A percentile compares a stretch with the other conserved stretches of the same genome.
phyloP scores from a whole-genome alignment of 768 basidiomycete species.

The Plicaturopsis crispa region DNA sequence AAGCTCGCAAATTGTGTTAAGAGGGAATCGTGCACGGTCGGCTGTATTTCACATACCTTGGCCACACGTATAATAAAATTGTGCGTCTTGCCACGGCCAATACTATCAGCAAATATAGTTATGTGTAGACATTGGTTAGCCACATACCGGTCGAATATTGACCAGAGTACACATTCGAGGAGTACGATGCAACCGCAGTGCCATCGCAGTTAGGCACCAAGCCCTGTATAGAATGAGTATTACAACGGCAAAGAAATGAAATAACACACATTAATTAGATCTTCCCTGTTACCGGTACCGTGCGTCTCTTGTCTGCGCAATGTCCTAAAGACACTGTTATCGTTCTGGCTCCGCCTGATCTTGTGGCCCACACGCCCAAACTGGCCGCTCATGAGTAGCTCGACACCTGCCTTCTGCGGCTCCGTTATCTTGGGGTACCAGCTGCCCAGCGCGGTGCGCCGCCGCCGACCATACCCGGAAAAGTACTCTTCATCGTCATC shows the following conservation, averaged over 20 bases:
- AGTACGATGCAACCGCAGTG: conserved; percentile 68
- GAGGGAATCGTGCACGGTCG: not conserved
- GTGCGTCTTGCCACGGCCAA: conserved; percentile 58
- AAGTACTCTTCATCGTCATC: conserved; percentile 24
- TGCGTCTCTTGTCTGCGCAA: conserved; percentile 25
- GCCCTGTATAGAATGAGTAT: conserved; percentile 32
- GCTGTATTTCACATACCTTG: conserved; percentile 45
- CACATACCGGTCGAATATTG: conserved; percentile 73
- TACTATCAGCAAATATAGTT: too few species aligned
- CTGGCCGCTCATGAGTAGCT: conserved; percentile 68
- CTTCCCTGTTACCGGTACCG: conserved; percentile 36
- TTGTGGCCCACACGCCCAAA: conserved; percentile 64
- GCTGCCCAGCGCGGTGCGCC: conserved; percentile 15
- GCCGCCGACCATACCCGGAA: conserved; percentile 4
- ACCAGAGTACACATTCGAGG: conserved; percentile 74
- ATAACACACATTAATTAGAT: conserved; percentile 42
- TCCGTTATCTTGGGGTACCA: conserved; percentile 39
- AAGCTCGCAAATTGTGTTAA: conserved; percentile 7
- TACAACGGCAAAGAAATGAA: not conserved
- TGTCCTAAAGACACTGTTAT: conserved; percentile 39
- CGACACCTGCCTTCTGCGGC: conserved; percentile 56
- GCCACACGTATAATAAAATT: conserved; percentile 90
- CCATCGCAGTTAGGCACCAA: conserved; percentile 76
- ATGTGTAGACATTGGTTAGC: too few species aligned
- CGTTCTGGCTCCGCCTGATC: conserved; percentile 30